phyloP scores from a whole-genome alignment of 1,284 basidiomycete genomes.

The Irpex sp. region DNA sequence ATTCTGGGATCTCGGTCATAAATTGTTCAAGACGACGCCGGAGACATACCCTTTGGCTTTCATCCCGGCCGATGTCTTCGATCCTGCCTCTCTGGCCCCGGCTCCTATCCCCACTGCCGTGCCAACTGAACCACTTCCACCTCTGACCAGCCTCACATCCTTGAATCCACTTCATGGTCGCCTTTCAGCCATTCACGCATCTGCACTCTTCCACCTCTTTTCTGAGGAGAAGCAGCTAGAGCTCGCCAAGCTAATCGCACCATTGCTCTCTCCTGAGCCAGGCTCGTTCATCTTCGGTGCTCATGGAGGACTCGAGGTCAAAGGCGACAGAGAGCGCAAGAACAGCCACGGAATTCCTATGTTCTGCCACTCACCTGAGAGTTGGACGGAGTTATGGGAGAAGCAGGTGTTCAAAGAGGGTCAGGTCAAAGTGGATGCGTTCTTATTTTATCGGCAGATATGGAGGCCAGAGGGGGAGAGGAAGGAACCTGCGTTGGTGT shows the following conservation, averaged over 20 bases:
- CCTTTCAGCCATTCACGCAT: slow-evolving; percentile 54
- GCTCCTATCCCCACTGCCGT: slow-evolving; percentile 33
- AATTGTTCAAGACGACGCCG: slow-evolving; percentile 39
- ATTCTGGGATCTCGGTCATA: slow-evolving; percentile 43
- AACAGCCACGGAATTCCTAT: slow-evolving; percentile 26
- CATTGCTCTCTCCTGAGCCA: slow-evolving; percentile 45
- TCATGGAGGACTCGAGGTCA: slow-evolving; percentile 32
- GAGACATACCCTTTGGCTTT: slow-evolving; percentile 53
- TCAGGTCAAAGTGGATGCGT: slow-evolving; percentile 43
- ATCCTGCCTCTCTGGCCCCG: slow-evolving; percentile 40
- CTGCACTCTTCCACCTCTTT: slow-evolving; percentile 62
- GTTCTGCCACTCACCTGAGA: slow-evolving; percentile 45
- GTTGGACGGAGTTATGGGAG: slow-evolving; percentile 53
- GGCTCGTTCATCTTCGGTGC: slow-evolving; percentile 48
- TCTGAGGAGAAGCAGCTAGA: slow-evolving; percentile 47
- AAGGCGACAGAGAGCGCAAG: slow-evolving; percentile 35
- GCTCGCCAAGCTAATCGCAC: slow-evolving; percentile 47
- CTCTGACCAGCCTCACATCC: slow-evolving; percentile 41
- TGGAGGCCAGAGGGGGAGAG: slow-evolving; percentile 11
- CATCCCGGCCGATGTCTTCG: slow-evolving; percentile 53
- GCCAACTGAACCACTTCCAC: slow-evolving; percentile 30
- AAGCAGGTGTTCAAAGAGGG: slow-evolving; percentile 47
- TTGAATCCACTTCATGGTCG: slow-evolving; percentile 53
- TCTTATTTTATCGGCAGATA: slow-evolving; percentile 19
- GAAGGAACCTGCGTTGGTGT: slow-evolving; percentile 22